phyloP scores from a whole-genome alignment of 73 alveolate genomes.

The Effrenium voratum region DNA sequence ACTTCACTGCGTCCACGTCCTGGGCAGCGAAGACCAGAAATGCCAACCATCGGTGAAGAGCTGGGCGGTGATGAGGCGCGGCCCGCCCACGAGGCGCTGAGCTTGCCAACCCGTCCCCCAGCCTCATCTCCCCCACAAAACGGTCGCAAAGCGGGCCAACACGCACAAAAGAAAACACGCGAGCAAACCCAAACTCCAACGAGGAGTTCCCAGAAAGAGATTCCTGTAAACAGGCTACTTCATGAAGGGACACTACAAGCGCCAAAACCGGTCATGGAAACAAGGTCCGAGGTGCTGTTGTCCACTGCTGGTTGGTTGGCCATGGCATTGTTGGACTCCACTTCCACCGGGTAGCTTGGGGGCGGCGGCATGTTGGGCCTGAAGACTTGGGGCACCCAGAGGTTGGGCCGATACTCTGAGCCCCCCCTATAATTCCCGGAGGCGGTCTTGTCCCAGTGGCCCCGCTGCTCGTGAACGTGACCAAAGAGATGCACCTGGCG shows the following conservation, averaged over 20 bases:
- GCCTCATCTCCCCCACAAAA: no score
- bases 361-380: background rate
- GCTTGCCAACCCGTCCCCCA: background rate
- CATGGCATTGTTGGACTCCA: constrained; percentile 9
- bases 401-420: background rate
- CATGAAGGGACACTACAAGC: no score
- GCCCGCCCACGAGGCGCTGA: constrained; percentile 32
- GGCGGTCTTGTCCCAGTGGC: constrained; percentile 77
- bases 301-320: constrained; percentile 8
- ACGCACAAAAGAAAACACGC: no score
- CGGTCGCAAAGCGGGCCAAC: no score
- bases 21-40: background rate
- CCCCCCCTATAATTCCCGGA: background rate
- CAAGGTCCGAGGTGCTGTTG: no score
- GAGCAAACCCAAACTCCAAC: no score
- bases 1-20: no score
- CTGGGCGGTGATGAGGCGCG: background rate
- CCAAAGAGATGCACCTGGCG: constrained; percentile 90
- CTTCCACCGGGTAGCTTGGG: background rate
- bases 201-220: no score
- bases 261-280: no score
- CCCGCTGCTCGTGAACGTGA: constrained; percentile 93
- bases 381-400: background rate
- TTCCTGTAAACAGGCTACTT: no score
- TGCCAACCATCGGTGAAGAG: background rate